These are phyloP conservation scores for Pneumocystis jirovecii DNA, from an alignment of 1,139 yeast species.

Conservation along the genomic window DNA sequence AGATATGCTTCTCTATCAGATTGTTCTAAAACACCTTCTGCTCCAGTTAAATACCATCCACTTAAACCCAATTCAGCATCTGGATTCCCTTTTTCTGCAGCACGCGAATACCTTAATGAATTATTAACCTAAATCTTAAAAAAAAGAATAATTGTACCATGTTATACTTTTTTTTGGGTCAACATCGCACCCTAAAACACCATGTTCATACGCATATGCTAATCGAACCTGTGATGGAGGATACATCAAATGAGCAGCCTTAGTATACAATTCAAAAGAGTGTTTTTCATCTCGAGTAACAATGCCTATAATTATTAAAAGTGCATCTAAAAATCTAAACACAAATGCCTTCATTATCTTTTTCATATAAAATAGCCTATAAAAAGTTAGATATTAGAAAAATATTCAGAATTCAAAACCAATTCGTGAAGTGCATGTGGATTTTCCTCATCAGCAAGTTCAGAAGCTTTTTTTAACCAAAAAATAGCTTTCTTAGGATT, in stretches of 20 bases:
- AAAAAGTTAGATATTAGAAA: slow-evolving; percentile 22
- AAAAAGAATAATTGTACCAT: slow-evolving; percentile 57
- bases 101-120: slow-evolving; percentile 1
- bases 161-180: slow-evolving; percentile 68
- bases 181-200: slow-evolving; percentile 50
- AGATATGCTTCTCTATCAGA: slow-evolving; percentile 67
- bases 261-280: slow-evolving; percentile 56
- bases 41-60: slow-evolving; percentile 86
- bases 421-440: slow-evolving; percentile 50
- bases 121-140: slow-evolving; percentile 33
- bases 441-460: slow-evolving; percentile 29
- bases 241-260: slow-evolving; percentile 64
- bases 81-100: slow-evolving; percentile 47
- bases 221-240: slow-evolving; percentile 72
- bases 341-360: slow-evolving; percentile 15
- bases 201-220: slow-evolving; percentile 79
- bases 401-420: slow-evolving; percentile 58
- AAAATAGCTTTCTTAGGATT: slow-evolving; percentile 36
- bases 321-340: slow-evolving; percentile 20
- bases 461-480: slow-evolving; percentile 45
- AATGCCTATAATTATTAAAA: slow-evolving; percentile 11
- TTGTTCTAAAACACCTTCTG: slow-evolving; percentile 51
- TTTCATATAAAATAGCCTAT: slow-evolving; percentile 17
- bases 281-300: slow-evolving; percentile 17
- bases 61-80: slow-evolving; percentile 80